These are phyloP conservation scores for Sporisorium scitamineum DNA, from an alignment of 1,284 basidiomycete species.

Conservation along the genomic window DNA sequence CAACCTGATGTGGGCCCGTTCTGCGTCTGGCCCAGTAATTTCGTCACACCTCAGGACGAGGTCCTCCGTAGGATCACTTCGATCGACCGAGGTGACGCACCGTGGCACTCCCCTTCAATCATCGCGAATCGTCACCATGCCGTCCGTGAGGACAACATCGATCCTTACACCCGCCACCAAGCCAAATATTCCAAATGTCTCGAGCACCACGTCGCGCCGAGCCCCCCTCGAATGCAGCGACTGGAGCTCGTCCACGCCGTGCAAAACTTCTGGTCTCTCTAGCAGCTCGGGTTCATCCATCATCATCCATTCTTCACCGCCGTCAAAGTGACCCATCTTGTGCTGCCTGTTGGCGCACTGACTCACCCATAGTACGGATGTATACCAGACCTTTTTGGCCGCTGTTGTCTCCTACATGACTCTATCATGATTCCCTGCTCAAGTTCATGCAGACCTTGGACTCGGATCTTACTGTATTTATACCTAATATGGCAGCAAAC, in stretches of 20 bases:
- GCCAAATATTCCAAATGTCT: not conserved
- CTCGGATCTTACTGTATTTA: conserved; percentile 6
- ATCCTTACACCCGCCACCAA: not conserved
- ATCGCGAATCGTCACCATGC: conserved; percentile 33
- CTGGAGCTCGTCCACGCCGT: not conserved
- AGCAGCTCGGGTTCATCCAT: conserved; percentile 31
- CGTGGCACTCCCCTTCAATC: conserved; percentile 1
- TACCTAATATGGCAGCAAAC: not conserved
- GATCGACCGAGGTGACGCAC: conserved; percentile 1
- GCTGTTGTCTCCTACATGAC: not conserved
- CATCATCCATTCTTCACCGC: conserved; percentile 22
- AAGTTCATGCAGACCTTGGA: not conserved
- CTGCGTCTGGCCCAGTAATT: conserved; percentile 30
- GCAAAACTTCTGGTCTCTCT: conserved; percentile 3
- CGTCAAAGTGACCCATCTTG: conserved; percentile 5
- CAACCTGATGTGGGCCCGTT: conserved; percentile 26
- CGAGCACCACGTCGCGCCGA: not conserved
- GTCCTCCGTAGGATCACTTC: conserved; percentile 21
- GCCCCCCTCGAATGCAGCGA: not conserved
- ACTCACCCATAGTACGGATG: not conserved
- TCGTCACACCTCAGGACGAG: conserved; percentile 14
- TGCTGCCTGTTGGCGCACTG: not conserved
- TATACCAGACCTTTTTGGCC: not conserved
- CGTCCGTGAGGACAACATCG: conserved; percentile 3
- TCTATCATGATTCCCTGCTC: not conserved